Base-by-base conservation (phyloP, 164 flowering plant species). In the Aristolochia contorta region DNA sequence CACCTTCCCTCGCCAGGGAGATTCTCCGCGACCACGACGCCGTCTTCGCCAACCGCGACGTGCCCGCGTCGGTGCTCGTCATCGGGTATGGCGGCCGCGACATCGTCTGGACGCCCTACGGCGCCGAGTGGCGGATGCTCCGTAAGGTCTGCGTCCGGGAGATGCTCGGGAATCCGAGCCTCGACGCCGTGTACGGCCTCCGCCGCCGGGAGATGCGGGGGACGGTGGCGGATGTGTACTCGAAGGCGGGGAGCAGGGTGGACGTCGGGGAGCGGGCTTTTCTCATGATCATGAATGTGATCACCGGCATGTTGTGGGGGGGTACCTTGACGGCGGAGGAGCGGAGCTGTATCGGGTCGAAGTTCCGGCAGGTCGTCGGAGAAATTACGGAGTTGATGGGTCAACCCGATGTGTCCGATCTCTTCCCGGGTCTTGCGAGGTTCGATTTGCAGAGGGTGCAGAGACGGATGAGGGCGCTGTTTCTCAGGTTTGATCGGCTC, bases 241-340 rank as follows among this genome's bases (percentile, higher is more conserved):
- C 51, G 0, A 68, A 57, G 54, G 58, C 60, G 1, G 84, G 81
- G 0, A 21, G 20, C 21, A 70, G 72, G 14, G 67, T 81, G 3
- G 65, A 79, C 45, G 58, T 85, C 0, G 86, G 86, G 1, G 79
- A 79, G 60, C 72, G 72, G 63, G 55, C 69, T 72, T 79, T 85
- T 52, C 22, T 75, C 67, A 71, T 77, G 0, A 56, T 72, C 22
- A 25, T 80, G 16, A 76, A 79, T 22, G 77, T 73, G 64, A 61
- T 79, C 2, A 79, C 79, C 4, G 71, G 68, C 59, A 80, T 78
- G 78, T 14, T 80, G 63, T 84, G 87, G 87, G 85, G 87, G 4
- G 79, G 76, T 4, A 68, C 81, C 2, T 20, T 78, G 16, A 47
- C 64, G 30, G 85, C 67, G 4, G 68, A 71, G 16, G 76, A 70